These are phyloP conservation scores for Saccharomycopsis hybrid DNA, from an alignment of 1,139 yeast genomes.

Conservation along the genomic window DNA sequence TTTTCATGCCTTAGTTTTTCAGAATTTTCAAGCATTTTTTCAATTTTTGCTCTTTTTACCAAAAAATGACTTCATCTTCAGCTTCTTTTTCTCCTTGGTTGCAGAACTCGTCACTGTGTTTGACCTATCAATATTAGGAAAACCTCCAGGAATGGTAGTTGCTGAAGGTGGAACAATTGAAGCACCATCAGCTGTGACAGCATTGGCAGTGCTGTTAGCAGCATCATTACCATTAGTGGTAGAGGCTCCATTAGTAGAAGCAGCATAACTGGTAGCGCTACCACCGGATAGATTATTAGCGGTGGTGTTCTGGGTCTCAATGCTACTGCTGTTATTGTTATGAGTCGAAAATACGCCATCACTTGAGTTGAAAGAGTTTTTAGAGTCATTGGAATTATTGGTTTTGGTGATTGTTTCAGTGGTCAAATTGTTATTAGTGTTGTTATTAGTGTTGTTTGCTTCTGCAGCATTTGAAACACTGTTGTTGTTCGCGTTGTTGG, in stretches of 20 bases:
- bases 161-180: too few species aligned
- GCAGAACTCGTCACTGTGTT: conserved; percentile 5
- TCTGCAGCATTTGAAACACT: too few species aligned
- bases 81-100: conserved; percentile 18
- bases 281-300: too few species aligned
- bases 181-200: too few species aligned
- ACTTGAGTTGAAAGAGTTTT: conserved; percentile 10
- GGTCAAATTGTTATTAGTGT: too few species aligned
- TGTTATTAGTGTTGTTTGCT: too few species aligned
- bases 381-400: conserved; percentile 9
- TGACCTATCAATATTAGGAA: conserved; percentile 1
- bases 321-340: conserved; percentile 12
- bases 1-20: too few species aligned
- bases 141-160: neutral
- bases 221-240: neutral
- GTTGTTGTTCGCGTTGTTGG: too few species aligned
- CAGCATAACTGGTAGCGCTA: too few species aligned
- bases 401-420: conserved; percentile 2
- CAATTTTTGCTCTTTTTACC: conserved; percentile 10
- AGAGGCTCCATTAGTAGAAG: neutral
- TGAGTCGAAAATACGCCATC: conserved; percentile 17
- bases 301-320: conserved; percentile 16
- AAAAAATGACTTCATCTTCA: conserved; percentile 16
- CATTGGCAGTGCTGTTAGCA: too few species aligned
- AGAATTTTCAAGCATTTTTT: too few species aligned